phyloP scores from a whole-genome alignment of 1,284 basidiomycete species.

The Puccinia horiana region DNA sequence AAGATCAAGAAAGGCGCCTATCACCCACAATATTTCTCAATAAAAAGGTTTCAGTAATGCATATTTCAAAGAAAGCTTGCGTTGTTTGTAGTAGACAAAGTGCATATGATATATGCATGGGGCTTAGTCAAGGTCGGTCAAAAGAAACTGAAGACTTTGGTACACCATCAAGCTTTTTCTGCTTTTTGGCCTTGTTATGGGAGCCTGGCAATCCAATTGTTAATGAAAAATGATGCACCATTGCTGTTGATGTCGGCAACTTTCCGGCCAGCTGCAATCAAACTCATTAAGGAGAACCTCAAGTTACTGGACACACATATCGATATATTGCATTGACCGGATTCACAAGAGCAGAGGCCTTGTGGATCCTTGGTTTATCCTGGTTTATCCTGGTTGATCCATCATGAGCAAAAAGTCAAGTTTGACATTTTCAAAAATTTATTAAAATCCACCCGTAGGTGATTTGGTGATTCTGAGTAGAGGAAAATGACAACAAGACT shows the following conservation, averaged over 20 bases:
- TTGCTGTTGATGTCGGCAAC: neutral
- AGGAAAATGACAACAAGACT: too few relatives aligned
- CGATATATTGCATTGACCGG: neutral
- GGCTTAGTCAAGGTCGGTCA: conserved; percentile 14
- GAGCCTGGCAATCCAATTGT: neutral
- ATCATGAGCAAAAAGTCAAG: too few relatives aligned
- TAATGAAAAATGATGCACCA: too few relatives aligned
- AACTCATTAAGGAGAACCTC: conserved; percentile 4
- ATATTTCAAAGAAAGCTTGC: conserved; percentile 19
- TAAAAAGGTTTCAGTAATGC: neutral
- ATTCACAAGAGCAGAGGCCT: too few relatives aligned
- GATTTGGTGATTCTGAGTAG: too few relatives aligned
- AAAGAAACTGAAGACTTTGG: too few relatives aligned
- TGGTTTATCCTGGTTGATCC: too few relatives aligned
- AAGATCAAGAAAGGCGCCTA: neutral
- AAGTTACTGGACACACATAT: neutral
- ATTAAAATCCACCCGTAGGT: too few relatives aligned
- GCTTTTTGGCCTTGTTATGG: neutral
- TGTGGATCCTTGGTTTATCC: too few relatives aligned
- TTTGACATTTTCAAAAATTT: too few relatives aligned
- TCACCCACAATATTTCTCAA: neutral
- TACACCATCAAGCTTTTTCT: neutral
- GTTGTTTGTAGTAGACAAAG: conserved; percentile 11
- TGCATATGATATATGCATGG: conserved; percentile 11
- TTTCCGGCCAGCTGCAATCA: conserved; percentile 10